Conservation (phyloP, 2,329 filamentous ascomycete species). For the Chaetomium strumarium region DNA sequence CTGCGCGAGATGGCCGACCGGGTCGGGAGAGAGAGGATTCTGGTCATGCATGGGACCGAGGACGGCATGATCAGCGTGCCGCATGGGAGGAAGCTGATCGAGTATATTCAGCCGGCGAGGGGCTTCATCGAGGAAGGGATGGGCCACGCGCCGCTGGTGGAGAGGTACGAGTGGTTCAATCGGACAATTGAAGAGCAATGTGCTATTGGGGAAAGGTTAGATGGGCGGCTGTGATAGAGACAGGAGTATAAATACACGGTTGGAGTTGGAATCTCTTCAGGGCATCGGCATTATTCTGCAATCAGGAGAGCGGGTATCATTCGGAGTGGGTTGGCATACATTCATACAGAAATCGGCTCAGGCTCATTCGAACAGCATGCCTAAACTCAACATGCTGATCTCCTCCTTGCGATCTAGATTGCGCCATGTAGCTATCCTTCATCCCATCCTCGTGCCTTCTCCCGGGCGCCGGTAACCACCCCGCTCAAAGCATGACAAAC, state of each 20-base stretch:
- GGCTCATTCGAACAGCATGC: not conserved
- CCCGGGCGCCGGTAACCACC: not conserved
- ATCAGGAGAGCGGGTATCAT: not conserved
- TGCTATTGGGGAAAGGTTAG: constrained; percentile 45
- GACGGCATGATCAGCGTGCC: constrained; percentile 74
- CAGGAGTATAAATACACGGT: not conserved
- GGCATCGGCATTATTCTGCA: not conserved
- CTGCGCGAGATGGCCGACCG: constrained; percentile 58
- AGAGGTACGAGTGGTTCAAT: constrained; percentile 66
- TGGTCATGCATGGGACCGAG: constrained; percentile 67
- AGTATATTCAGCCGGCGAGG: constrained; percentile 55
- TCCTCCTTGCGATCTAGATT: not conserved
- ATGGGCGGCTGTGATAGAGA: constrained; percentile 14
- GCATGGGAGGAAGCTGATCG: constrained; percentile 64
- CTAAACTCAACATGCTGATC: not conserved
- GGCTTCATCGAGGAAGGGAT: constrained; percentile 61
- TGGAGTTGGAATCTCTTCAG: not conserved
- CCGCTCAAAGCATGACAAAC: constrained; percentile 62
- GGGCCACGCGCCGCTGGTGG: constrained; percentile 70
- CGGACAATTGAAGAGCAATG: constrained; percentile 53
- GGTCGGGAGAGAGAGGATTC: constrained; percentile 67
- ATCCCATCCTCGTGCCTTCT: not conserved
- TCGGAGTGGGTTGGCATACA: too few species aligned
- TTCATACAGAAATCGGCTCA: not conserved
- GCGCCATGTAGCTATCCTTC: not conserved